A percentile compares a stretch with the other conserved stretches of the same genome.
phyloP scores from a whole-genome alignment of 2,329 filamentous ascomycete species.

The Emergomyces africanus region DNA sequence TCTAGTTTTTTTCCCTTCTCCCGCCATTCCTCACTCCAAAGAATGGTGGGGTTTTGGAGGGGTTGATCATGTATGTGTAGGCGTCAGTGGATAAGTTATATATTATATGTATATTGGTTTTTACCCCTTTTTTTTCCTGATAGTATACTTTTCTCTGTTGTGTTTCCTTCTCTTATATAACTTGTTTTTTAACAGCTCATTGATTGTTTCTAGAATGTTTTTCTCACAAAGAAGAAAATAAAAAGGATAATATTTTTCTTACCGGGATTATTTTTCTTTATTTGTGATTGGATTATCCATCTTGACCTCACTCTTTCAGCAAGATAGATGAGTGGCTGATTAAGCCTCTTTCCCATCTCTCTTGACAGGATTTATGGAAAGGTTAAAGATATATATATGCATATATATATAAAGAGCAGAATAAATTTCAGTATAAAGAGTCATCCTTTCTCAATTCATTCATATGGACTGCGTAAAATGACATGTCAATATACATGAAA shows the following conservation, averaged over 20 bases:
- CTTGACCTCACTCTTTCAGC: not conserved
- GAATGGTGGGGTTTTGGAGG: too few relatives aligned
- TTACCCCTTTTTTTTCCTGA: conserved; percentile 1
- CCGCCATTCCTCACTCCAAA: too few relatives aligned
- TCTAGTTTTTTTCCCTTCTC: too few relatives aligned
- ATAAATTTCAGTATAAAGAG: not conserved
- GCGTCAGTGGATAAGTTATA: not conserved
- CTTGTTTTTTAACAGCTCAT: conserved; percentile 3
- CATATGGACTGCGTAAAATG: not conserved
- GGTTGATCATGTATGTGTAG: not conserved
- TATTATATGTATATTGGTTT: not conserved
- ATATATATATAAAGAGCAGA: too few relatives aligned
- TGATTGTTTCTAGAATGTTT: not conserved
- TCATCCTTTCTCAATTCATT: not conserved
- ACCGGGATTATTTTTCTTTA: not conserved
- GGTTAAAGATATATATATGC: too few relatives aligned
- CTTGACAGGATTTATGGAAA: too few relatives aligned
- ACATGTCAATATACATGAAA: not conserved
- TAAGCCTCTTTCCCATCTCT: too few relatives aligned
- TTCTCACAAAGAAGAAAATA: not conserved
- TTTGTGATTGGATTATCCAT: not conserved
- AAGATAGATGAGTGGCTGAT: too few relatives aligned
- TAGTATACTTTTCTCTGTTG: not conserved
- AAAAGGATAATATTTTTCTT: too few relatives aligned
- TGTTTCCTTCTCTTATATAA: conserved; percentile 3